phyloP scores from a whole-genome alignment of 352 stramenopile genomes.

The Pythium phragmitis region DNA sequence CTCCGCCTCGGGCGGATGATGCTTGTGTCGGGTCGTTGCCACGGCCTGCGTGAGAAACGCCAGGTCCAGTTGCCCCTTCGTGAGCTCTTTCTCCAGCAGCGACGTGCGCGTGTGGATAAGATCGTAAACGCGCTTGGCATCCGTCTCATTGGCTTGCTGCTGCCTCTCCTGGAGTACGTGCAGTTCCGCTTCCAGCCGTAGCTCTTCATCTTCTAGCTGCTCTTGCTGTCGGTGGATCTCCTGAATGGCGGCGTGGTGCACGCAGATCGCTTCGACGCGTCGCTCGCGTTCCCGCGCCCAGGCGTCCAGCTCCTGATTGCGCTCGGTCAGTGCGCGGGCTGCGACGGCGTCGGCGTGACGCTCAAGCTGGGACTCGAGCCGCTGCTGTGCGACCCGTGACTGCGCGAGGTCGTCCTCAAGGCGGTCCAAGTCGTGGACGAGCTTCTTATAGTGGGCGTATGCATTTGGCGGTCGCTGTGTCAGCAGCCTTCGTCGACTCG shows the following conservation, averaged over 20 bases:
- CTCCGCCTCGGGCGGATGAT: background rate
- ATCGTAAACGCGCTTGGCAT: conserved; percentile 39
- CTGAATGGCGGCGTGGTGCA: conserved; percentile 25
- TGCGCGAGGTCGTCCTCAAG: conserved; percentile 47
- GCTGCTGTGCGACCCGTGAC: conserved; percentile 24
- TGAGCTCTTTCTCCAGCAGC: conserved; percentile 48
- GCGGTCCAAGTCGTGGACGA: conserved; percentile 43
- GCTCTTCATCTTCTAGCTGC: conserved; percentile 39
- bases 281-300: conserved; percentile 44
- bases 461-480: conserved; percentile 24
- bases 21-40: conserved; percentile 10
- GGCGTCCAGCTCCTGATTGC: conserved; percentile 26
- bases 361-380: conserved; percentile 31
- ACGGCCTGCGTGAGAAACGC: conserved; percentile 49
- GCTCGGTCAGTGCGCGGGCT: conserved; percentile 19
- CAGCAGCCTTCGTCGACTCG: background rate
- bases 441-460: conserved; percentile 58
- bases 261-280: conserved; percentile 37
- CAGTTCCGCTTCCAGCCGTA: conserved; percentile 45
- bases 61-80: conserved; percentile 43
- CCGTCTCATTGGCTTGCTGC: conserved; percentile 34
- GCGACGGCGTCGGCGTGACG: conserved; percentile 11
- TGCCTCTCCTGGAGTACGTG: conserved; percentile 49
- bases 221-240: conserved; percentile 28
- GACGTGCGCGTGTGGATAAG: conserved; percentile 44